Evolutionary conservation across 768 basidiomycete species (phyloP).

Genomic region (Lactarius hatsudake): DNA sequence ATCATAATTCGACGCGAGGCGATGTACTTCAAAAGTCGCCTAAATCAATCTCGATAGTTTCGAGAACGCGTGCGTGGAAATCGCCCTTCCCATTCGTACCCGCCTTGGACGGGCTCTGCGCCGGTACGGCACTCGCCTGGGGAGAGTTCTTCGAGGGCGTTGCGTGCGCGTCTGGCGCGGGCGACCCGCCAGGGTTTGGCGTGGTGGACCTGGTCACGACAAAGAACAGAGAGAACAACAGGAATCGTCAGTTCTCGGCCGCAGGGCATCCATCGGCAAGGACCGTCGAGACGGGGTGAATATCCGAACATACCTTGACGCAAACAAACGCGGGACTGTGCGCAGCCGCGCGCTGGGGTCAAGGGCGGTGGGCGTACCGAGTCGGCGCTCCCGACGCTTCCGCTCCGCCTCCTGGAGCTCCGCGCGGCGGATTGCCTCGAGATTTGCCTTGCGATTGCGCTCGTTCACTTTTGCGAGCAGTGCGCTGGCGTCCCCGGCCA

Average conservation of each 20-base stretch:
- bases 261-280: not conserved
- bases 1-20: not conserved
- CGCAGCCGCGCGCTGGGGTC: slow-evolving; percentile 70
- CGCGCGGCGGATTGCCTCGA: slow-evolving; percentile 74
- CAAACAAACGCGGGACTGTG: slow-evolving; percentile 57
- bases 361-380: slow-evolving; percentile 41
- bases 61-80: slow-evolving; percentile 57
- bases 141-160: slow-evolving; percentile 39
- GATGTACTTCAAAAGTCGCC: slow-evolving; percentile 58
- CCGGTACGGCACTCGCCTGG: slow-evolving; percentile 20
- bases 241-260: not conserved
- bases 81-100: slow-evolving; percentile 40
- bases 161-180: slow-evolving; percentile 27
- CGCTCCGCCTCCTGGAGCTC: slow-evolving; percentile 69
- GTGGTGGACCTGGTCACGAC: slow-evolving; percentile 38
- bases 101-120: slow-evolving; percentile 30
- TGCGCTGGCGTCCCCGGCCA: slow-evolving; percentile 31
- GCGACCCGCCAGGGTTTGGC: slow-evolving; percentile 37
- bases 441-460: slow-evolving; percentile 81
- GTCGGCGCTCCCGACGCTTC: slow-evolving; percentile 65
- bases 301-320: slow-evolving; percentile 52
- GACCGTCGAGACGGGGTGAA: not conserved
- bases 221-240: slow-evolving; percentile 19
- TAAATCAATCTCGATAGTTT: slow-evolving; percentile 70
- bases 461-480: slow-evolving; percentile 81